A percentile compares a stretch with the other conserved stretches of the same genome.
phyloP scores from a whole-genome alignment of 192 early-diverging fungal species.

The Podila epigama region DNA sequence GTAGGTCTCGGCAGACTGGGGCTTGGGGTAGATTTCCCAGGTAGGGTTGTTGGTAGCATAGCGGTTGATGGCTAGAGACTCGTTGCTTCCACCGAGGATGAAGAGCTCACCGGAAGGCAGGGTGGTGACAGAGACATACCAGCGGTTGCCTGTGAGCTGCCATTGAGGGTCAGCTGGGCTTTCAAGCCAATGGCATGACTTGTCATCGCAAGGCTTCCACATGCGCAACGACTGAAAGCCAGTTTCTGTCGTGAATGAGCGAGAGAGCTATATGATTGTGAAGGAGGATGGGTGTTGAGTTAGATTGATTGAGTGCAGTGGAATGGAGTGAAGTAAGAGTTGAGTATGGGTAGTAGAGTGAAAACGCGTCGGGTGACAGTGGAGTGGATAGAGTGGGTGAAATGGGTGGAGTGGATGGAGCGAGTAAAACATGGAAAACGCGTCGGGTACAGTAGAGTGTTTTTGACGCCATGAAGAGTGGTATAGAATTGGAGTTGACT shows the following conservation, averaged over 20 bases:
- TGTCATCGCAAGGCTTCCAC: conserved; percentile 54
- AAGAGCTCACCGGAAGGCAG: conserved; percentile 57
- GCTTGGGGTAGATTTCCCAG: conserved; percentile 51
- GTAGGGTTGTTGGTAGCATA: conserved; percentile 53
- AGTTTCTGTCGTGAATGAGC: conserved; percentile 10
- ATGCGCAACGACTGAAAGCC: conserved; percentile 57
- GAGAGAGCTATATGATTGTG: conserved; percentile 16
- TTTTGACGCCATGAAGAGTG: neutral
- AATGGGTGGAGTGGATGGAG: too few relatives aligned
- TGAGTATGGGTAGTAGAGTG: too few relatives aligned
- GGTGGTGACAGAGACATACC: conserved; percentile 58
- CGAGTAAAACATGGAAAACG: too few relatives aligned
- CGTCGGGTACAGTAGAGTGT: too few relatives aligned
- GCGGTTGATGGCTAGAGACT: conserved; percentile 47
- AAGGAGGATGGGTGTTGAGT: too few relatives aligned
- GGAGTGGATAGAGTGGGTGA: too few relatives aligned
- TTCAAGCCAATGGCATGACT: conserved; percentile 56
- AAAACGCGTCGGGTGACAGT: too few relatives aligned
- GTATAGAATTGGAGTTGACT: conserved; percentile 3
- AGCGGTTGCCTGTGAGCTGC: conserved; percentile 53
- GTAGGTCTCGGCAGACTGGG: conserved; percentile 7
- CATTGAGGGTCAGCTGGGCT: conserved; percentile 28
- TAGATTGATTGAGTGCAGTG: too few relatives aligned
- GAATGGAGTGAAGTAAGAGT: too few relatives aligned
- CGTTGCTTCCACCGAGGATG: conserved; percentile 63